Base-by-base conservation (phyloP, 371 early-diverging fungal genomes). In the Mucor irregularis region DNA sequence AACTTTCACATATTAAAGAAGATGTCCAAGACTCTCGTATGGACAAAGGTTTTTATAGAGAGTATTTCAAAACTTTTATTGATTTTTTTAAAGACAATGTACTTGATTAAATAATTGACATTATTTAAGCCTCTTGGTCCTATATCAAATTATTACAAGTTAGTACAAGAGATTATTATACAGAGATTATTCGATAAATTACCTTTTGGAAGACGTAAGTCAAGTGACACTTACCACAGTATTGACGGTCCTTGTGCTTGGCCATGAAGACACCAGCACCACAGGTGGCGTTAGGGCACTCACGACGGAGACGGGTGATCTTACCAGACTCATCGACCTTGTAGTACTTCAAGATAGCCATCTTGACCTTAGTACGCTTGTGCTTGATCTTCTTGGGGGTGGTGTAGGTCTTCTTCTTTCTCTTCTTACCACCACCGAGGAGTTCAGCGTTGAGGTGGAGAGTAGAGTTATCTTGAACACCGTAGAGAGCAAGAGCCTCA, bases 301-400 rank as follows among this genome's bases (percentile, higher is more conserved):
- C 93, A 73, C 97, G 94, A 56, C 98, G 86, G 52, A 96, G 95
- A 83, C 99, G 96, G 64, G 94, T 94, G 76, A 98, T 91, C 88
- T 97, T 96, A 71, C 95, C 94, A 74, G 90, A 85, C 69, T 90
- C 93, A 68, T 95, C 96, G 68, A 97, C 96, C 91, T 95, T 91
- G 93, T 97, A 96, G 92, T 87, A 92, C 88, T 96, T 93, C 81
- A 97, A 88, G 72, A 98, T 88, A 51, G 97, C 91, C 76, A 96
- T 80, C 85, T 96, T 97, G 82, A 96, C 95, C 89, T 97, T 97
- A 87, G 91, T 94, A 79, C 90, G 85, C 93, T 96, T 95, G 92
- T 98, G 97, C 86, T 94, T 91, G 81, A 94, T 94, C 92, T 97
- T 97, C 94, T 98, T 97, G 83, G 98, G 98, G 66, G 98, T 98